Evolutionary conservation across 2,329 filamentous ascomycete genomes (phyloP), one percentile per base, ranked within the genome.

Genomic region (Colletotrichum aenigma): DNA sequence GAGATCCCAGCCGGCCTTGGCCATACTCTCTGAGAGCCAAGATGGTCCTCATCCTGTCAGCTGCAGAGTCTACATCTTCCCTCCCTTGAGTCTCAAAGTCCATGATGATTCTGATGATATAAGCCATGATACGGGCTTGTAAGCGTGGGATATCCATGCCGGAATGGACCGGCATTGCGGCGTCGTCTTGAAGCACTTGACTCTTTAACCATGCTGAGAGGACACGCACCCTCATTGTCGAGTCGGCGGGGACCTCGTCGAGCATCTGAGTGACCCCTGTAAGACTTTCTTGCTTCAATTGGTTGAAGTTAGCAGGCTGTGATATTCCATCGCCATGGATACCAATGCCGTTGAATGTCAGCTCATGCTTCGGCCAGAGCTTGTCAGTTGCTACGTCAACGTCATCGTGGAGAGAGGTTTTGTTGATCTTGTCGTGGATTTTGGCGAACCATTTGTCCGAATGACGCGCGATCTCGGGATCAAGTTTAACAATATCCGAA

Each of bases 1-100:
- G 73, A 58, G 77, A 76, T 48, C 77, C 74, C 5, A 67, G 28
- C 8, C 58, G 32, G 24, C 69, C 76, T 62, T 78, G 70, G 4
- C 69, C 76, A 38, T 77, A 78, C 32, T 76, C 68, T 32, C 77
- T 71, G 13, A 79, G 71, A 32, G 75, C 68, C 24, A 78, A 10
- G 12, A 75, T 60, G 16, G 38, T 67, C 18, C 70, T 68, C 26
- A 72, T 56, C 66, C 26, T 56, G 30, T 73, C 64, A 62, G 72
- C 43, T 48, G 70, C 67, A 24, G 65, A 66, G n/a, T 60, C 58
- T 4, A 21, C 32, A 12, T 56, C 43, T 15, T 32, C 65, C 18
- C 43, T 58, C 8, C 15, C 8, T 5, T 70, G 62, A 21, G 28
- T 38, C 13, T 75, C 65, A 34, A 77, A 36, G 32, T 77, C 61